Evolutionary conservation across 2,329 filamentous ascomycete genomes (phyloP), one percentile per base, ranked within the genome.

Genomic region (Huntiella abstrusa): DNA sequence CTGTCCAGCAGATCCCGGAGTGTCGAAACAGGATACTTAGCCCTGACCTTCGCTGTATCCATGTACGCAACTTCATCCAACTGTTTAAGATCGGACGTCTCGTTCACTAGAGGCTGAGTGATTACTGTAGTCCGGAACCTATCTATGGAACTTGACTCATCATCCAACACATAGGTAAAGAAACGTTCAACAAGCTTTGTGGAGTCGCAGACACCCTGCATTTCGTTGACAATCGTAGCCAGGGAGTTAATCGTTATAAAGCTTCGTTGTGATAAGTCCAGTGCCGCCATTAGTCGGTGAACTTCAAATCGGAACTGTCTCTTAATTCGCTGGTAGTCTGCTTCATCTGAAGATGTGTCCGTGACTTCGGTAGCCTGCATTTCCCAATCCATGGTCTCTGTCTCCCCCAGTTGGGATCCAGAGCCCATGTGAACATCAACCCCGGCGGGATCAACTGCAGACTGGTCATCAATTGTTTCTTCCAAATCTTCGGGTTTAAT

Each of bases 241-340:
- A 77, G 56, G 4, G 62, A 59, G 47, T 73, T 70, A 16, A 66
- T 66, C 0, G 69, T 71, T 11, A 71, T 75, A 52, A 77, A 77
- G 38, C 67, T 70, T 38, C 76, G 66, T 19, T 77, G 70, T 0
- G 74, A 75, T 7, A 58, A 61, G 48, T 79, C 75, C 3, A 80
- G 63, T 51, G 80, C 78, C 7, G 73, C 75, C 62, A 80, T 68
- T 4, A 80, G 57, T 11, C 75, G 70, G 52, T 78, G 75, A 2
- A 77, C 52, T 55, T 79, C 75, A 3, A 7, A 28, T 10, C 22
- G 22, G 3, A 28, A 28, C 22, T 28, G 22, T 10, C 22, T 28
- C 22, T 28, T 2, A 28, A 28, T 6, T 28, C 22, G 22, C 6
- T 28, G 22, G 22, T 28, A 28, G 10, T 28, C 22, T 10, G 22